phyloP scores from a whole-genome alignment of 352 stramenopile genomes.

The Pythium dissotocum region DNA sequence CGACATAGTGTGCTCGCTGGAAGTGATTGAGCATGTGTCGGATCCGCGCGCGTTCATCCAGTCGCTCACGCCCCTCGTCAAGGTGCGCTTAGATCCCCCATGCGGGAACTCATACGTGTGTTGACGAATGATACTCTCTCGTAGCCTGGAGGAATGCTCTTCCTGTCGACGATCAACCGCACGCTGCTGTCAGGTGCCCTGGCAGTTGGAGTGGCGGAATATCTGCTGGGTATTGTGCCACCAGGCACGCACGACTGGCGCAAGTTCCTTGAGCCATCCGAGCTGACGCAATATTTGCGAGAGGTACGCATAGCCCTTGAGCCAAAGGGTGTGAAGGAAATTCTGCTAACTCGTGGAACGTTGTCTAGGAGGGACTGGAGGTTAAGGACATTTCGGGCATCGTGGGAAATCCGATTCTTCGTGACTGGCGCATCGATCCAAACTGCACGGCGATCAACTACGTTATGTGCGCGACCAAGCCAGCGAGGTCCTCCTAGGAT shows the following conservation, averaged over 20 bases:
- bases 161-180: conserved; percentile 87
- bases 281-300: conserved; percentile 58
- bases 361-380: conserved; percentile 41
- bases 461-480: conserved; percentile 78
- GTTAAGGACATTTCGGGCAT: conserved; percentile 79
- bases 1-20: conserved; percentile 84
- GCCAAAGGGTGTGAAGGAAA: background rate
- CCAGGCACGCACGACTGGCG: conserved; percentile 85
- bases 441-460: conserved; percentile 84
- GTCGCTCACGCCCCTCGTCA: conserved; percentile 76
- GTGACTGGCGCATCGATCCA: conserved; percentile 71
- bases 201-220: conserved; percentile 76
- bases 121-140: background rate
- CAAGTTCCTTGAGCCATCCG: conserved; percentile 79
- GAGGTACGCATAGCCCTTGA: conserved; percentile 28
- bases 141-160: conserved; percentile 72
- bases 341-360: background rate
- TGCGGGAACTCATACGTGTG: no score
- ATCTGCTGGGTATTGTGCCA: conserved; percentile 71
- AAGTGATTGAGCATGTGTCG: conserved; percentile 85
- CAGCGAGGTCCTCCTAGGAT: background rate
- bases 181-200: conserved; percentile 64
- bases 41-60: conserved; percentile 70
- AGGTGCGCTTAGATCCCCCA: conserved; percentile 35
- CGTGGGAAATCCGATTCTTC: conserved; percentile 72